Percentiles rank a stretch among this genome's conserved stretches.
Conservation (phyloP, 2,329 filamentous ascomycete genomes). For the Fusarium odoratissimum region DNA sequence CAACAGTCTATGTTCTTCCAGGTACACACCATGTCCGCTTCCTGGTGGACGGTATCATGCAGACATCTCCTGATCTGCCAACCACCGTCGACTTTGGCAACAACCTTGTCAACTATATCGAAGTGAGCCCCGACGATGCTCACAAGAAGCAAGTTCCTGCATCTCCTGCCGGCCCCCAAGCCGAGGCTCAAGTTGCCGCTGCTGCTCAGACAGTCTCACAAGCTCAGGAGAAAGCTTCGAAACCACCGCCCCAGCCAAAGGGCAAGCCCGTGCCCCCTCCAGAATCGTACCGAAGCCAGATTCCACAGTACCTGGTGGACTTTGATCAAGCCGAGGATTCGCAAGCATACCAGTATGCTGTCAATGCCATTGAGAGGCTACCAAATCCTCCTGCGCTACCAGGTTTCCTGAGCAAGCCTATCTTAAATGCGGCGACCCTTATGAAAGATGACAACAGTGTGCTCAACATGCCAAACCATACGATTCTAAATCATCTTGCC, state of each 20-base stretch:
- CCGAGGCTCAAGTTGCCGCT: conserved; percentile 17
- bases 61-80: conserved; percentile 85
- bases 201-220: conserved; percentile 16
- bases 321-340: conserved; percentile 87
- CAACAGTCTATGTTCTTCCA: conserved; percentile 84
- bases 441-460: conserved; percentile 99
- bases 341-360: conserved; percentile 77
- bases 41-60: conserved; percentile 93
- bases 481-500: conserved; percentile 93
- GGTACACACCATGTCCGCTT: conserved; percentile 98
- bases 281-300: conserved; percentile 74
- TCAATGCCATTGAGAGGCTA: conserved; percentile 80
- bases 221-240: conserved; percentile 9
- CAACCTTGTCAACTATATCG: conserved; percentile 97
- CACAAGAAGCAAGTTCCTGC: conserved; percentile 45
- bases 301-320: conserved; percentile 88
- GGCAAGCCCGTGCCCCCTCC: conserved; percentile 67
- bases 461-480: conserved; percentile 96
- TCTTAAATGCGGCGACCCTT: conserved; percentile 88
- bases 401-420: conserved; percentile 92
- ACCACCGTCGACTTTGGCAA: conserved; percentile 98
- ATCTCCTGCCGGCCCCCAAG: conserved; percentile 50
- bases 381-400: conserved; percentile 86
- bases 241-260: conserved; percentile 53
- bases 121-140: conserved; percentile 83